phyloP scores from a whole-genome alignment of 768 basidiomycete species.

The Chlorophyllum brunneum region DNA sequence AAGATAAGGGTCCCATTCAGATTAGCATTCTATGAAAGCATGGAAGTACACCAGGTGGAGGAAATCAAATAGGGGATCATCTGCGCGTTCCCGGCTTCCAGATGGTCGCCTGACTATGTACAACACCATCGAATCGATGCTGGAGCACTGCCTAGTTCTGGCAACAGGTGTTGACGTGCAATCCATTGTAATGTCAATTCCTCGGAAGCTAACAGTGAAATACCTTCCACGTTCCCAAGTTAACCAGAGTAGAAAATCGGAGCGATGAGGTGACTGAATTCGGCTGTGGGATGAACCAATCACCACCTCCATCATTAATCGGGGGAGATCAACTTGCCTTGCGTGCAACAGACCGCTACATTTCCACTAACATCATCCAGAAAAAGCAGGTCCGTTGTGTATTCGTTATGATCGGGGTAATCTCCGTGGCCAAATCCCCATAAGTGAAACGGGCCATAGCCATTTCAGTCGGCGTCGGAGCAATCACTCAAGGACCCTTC shows the following conservation, averaged over 20 bases:
- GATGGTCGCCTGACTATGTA: too few relatives aligned
- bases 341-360: background rate
- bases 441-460: background rate
- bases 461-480: background rate
- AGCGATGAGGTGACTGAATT: background rate
- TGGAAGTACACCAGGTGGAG: background rate
- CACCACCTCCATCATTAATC: background rate
- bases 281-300: background rate
- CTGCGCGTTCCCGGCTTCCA: too few relatives aligned
- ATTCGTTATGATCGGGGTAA: background rate
- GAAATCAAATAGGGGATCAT: background rate
- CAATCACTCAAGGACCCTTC: background rate
- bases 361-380: background rate
- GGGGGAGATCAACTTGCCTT: background rate
- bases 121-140: too few relatives aligned
- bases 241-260: background rate
- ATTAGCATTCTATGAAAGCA: background rate
- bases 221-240: too few relatives aligned
- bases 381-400: background rate
- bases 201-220: too few relatives aligned
- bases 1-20: background rate
- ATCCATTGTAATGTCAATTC: background rate
- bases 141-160: too few relatives aligned
- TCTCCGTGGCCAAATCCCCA: slow-evolving; percentile 4
- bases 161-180: too few relatives aligned